Percentiles rank a stretch among this genome's conserved stretches.
phyloP scores from a whole-genome alignment of 2,329 filamentous ascomycete genomes.

The Amauroascus verrucosus region DNA sequence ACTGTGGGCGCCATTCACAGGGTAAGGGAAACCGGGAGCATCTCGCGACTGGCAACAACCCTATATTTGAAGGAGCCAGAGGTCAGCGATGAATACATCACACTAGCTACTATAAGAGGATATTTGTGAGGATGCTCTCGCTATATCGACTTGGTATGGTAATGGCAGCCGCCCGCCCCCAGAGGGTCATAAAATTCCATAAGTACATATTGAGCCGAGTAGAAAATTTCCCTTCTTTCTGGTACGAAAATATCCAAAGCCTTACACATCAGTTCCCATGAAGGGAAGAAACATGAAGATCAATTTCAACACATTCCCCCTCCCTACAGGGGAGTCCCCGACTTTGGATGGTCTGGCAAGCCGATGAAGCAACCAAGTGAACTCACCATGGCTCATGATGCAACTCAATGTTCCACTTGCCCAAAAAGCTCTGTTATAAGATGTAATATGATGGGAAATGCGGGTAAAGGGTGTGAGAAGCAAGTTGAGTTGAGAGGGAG shows the following conservation, averaged over 20 bases:
- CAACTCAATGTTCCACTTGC: constrained; percentile 9
- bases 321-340: not conserved
- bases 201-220: no score
- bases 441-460: constrained; percentile 11
- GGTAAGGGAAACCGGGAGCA: constrained; percentile 20
- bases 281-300: not conserved
- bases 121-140: not conserved
- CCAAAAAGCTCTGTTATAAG: not conserved
- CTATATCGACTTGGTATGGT: no score
- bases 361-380: not conserved
- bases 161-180: no score
- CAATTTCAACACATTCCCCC: not conserved
- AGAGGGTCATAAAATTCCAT: no score
- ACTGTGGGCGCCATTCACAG: constrained; percentile 21
- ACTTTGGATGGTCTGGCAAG: not conserved
- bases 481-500: not conserved
- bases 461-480: constrained; percentile 5
- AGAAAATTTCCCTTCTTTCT: not conserved
- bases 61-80: constrained; percentile 17
- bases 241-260: not conserved
- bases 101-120: not conserved
- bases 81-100: not conserved
- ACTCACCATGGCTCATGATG: constrained; percentile 31
- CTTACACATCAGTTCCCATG: not conserved
- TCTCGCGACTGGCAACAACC: constrained; percentile 36